Evolutionary conservation across 805 yeast genomes (phyloP), one percentile per base, ranked within the genome.

Genomic region (Hanseniaspora taiwanica): DNA sequence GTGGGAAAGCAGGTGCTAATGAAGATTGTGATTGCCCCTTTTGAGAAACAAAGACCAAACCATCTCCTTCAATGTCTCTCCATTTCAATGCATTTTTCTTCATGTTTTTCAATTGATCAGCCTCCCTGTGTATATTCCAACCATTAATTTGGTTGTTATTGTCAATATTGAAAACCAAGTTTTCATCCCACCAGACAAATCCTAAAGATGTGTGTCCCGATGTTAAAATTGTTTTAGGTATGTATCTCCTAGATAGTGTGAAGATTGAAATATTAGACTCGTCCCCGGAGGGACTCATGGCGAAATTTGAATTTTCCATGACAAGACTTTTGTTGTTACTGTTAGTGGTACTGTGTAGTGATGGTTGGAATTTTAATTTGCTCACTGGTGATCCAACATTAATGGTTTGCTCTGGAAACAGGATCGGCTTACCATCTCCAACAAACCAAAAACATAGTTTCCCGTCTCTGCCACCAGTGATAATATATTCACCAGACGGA

Each of bases 381-480:
- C 80, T 74, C 1, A 89, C 80, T 0, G 95, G 82, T 13, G 80
- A 80, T 7, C 91, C 77, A 1, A 93, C 75, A 47, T 72, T 69
- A 12, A 89, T 70, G 12, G 77, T 77, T 47, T 72, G 71, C 25
- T 83, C 89, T 0, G 96, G 94, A 3, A 61, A 52, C 12, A 48
- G 35, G 2, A 40, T 24, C 16, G 39, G 42, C 13, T 40, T 35
- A 27, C 34, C 23, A 24, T 56, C 60, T 6, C 63, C 62, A 19
- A 58, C 45, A 37, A 56, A 54, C 63, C 63, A 59, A 12, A 56
- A 42, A 31, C 57, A 55, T 27, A 58, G 52, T 43, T 58, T 56
- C 40, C 81, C 79, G 59, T 91, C 98, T 50, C 96, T 69, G 6
- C 98, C 98, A 13, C 96, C 96, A 17, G 95, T 83, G 4, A 79